Base-by-base conservation (phyloP, 192 early-diverging fungal genomes). In the Geosiphon pyriformis region DNA sequence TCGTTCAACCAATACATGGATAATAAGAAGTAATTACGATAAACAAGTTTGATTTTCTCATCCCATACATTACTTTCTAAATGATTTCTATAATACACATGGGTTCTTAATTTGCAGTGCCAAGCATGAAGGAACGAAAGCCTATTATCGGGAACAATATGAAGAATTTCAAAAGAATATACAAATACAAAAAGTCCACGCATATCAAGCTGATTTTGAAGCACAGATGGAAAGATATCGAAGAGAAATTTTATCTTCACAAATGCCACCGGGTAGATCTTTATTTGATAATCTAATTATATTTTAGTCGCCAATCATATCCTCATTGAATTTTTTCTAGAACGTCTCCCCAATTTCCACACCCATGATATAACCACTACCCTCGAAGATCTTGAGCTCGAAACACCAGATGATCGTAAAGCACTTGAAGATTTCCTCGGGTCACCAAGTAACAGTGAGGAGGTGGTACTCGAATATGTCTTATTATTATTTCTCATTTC, bases 351-450 rank as follows among this genome's bases (percentile, higher is more conserved):
- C 0, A 31, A 10, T 29, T 8, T 30, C 11, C 1, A 27, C 25
- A n/a, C 35, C 3, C 52, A 56, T 30, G 65, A 56, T 30, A 18
- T 56, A 17, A 42, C 56, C 35, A 3, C 33, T 31, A 67, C 22
- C 11, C 52, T 67, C 37, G 65, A 67, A 29, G 15, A 57, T 49
- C 22, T 67, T 46, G 65, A 56, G 27, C 30, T 67, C 1, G 51
- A 56, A n/a, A 67, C 51, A 23, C 27, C 2, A 56, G 65, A 67
- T 46, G 65, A 67, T 67, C 52, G 54, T 8, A 35, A 56, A 22
- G 65, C 65, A 10, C 56, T 67, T 3, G 65, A 67, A 35, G 33
- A 67, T 29, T 67, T 67, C 56, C 65, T 67, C 29, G 35, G 35
- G 22, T 46, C 64, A 12, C 0, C 8, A 29, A 66, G 64, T 42